Evolutionary conservation across 208 protist species (phyloP), one percentile per base, ranked within the genome.

Genomic region (Acanthamoeba triangularis): DNA sequence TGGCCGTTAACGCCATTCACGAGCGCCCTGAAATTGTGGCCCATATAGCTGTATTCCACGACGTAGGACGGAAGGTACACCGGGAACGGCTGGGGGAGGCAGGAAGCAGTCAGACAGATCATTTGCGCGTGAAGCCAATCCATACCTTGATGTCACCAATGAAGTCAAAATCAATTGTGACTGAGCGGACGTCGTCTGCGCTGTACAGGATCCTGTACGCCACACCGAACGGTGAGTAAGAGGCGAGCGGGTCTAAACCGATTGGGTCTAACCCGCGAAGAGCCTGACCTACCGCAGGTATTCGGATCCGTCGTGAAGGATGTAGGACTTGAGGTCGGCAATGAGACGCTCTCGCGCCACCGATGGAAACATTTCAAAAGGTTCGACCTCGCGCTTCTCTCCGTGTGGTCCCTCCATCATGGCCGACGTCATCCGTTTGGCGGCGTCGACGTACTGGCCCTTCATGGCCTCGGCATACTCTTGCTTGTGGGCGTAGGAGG

Each of bases 361-460:
- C 2, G 74, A 82, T 0, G 74, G 74, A 49, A 82, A 82, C 74
- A 82, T 82, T 28, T 82, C 74, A 23, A 52, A 82, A 0, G 74
- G 74, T 35, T 82, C 74, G 28, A 82, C 74, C 74, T 82, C 74
- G n/a, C 74, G 33, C 41, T 82, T 82, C 37, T 82, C 74, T 8
- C 74, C 74, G 1, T 82, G 8, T 0, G 35, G 74, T 25, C 74
- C 74, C 33, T 82, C 74, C 74, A 82, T 49, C 74, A 82, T 82
- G 28, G 74, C 18, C 5, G 74, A 11, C 6, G 74, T 82, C 74
- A 82, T 82, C 10, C 74, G 74, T 23, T 82, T 41, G 74, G 74
- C 74, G 23, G 74, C 74, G 49, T 82, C 74, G 33, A 82, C 23
- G 74, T 82, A 82, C 37, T 82, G 74, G 14, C 74, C 74, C n/a